Percentiles rank a stretch among this genome's conserved stretches.
These are phyloP conservation scores for Pittosporum tobira DNA, from an alignment of 129 eudicot genomes.

Conservation along the genomic window DNA sequence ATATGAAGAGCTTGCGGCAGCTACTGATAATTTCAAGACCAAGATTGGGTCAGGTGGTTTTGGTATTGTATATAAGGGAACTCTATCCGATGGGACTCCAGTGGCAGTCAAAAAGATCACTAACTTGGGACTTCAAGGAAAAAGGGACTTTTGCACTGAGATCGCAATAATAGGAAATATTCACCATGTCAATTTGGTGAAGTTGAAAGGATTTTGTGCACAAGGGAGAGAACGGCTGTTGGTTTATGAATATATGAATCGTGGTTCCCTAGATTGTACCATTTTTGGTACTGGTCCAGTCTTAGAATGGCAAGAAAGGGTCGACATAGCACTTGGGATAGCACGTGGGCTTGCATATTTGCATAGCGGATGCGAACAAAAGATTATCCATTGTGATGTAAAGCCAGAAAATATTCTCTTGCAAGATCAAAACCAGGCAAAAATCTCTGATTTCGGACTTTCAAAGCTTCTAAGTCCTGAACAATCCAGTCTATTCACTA, in stretches of 20 bases:
- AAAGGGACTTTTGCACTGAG: constrained; percentile 77
- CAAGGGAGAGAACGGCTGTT: constrained; percentile 59
- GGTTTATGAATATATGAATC: constrained; percentile 87
- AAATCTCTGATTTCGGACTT: constrained; percentile 87
- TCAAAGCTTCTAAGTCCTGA: constrained; percentile 63
- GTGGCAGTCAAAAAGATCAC: constrained; percentile 82
- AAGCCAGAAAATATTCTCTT: constrained; percentile 88
- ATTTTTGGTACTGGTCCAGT: constrained; percentile 67
- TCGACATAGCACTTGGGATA: constrained; percentile 66
- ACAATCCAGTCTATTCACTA: constrained; percentile 68
- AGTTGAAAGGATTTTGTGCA: constrained; percentile 70
- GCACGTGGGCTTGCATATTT: constrained; percentile 91
- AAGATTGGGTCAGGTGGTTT: constrained; percentile 80
- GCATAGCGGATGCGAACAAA: constrained; percentile 72
- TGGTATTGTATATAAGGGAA: constrained; percentile 77
- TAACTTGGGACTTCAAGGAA: constrained; percentile 53
- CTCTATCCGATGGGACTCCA: constrained; percentile 44
- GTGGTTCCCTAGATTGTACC: constrained; percentile 72
- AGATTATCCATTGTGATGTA: constrained; percentile 81
- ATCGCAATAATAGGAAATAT: constrained; percentile 68
- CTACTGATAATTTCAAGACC: constrained; percentile 50
- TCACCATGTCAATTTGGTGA: constrained; percentile 80
- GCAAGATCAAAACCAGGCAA: constrained; percentile 51
- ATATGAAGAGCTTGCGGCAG: constrained; percentile 47
- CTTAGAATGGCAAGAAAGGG: constrained; percentile 81